These are phyloP conservation scores for Trichosporon inkin DNA, from an alignment of 1,284 basidiomycete genomes.

Conservation along the genomic window DNA sequence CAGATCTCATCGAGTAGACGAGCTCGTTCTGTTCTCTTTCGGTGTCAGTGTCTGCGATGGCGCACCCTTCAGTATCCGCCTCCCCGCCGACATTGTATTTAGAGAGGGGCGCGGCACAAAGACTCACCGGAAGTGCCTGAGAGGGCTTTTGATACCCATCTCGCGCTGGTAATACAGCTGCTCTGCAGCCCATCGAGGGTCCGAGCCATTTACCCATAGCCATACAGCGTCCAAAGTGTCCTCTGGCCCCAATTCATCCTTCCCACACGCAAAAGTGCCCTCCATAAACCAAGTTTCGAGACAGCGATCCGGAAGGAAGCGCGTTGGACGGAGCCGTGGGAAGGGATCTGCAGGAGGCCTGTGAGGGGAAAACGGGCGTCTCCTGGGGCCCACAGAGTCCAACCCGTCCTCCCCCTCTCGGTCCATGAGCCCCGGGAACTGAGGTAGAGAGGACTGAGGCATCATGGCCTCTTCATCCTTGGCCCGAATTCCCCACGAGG, in stretches of 20 bases:
- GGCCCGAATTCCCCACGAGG: too few relatives aligned
- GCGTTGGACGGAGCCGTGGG: constrained; percentile 36
- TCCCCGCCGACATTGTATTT: too few relatives aligned
- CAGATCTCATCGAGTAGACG: constrained; percentile 45
- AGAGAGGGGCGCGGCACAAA: too few relatives aligned
- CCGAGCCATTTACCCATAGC: constrained; percentile 48
- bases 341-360: constrained; percentile 34
- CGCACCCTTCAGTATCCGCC: too few relatives aligned
- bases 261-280: constrained; percentile 38
- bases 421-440: constrained; percentile 30
- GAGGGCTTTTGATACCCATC: constrained; percentile 35
- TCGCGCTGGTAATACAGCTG: constrained; percentile 28
- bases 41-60: neutral
- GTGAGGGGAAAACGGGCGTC: constrained; percentile 34
- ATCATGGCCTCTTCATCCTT: too few relatives aligned
- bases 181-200: constrained; percentile 37
- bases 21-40: constrained; percentile 48
- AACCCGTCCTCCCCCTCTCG: constrained; percentile 32
- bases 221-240: constrained; percentile 44
- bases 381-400: constrained; percentile 35
- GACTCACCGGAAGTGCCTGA: constrained; percentile 45
- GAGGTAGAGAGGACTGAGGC: too few relatives aligned
- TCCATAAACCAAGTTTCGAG: constrained; percentile 44
- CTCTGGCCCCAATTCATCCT: constrained; percentile 37
- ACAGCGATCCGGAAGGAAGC: constrained; percentile 38